These are phyloP conservation scores for Arthromyces matolae DNA, from an alignment of 768 basidiomycete species.

Conservation along the genomic window DNA sequence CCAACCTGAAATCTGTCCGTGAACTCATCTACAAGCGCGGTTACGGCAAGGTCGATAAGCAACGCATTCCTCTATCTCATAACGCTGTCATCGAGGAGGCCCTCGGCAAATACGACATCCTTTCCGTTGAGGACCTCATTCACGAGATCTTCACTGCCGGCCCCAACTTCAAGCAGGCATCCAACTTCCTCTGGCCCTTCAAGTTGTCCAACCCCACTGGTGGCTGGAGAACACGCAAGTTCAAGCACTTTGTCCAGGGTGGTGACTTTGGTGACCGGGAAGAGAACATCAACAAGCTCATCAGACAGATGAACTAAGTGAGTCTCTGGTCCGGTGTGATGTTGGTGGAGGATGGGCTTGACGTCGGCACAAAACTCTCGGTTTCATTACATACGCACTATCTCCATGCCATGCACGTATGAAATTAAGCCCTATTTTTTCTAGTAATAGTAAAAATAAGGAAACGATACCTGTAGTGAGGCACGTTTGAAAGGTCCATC, in stretches of 20 bases:
- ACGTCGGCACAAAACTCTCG: constrained; percentile 14
- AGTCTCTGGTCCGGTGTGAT: constrained; percentile 10
- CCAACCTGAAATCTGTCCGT: constrained; percentile 94
- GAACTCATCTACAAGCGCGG: constrained; percentile 99
- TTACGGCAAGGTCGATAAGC: constrained; percentile 97
- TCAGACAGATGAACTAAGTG: constrained; percentile 86
- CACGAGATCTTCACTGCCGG: constrained; percentile 95
- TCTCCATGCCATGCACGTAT: constrained; percentile 12
- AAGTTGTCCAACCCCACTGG: constrained; percentile 99
- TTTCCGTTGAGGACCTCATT: constrained; percentile 95
- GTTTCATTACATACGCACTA: constrained; percentile 12
- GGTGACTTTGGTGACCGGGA: constrained; percentile 99
- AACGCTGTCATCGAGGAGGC: constrained; percentile 89
- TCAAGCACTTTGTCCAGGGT: constrained; percentile 94
- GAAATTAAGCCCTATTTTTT: constrained; percentile 17
- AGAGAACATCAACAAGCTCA: constrained; percentile 94
- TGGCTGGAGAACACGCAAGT: constrained; percentile 97
- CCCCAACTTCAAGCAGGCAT: constrained; percentile 98
- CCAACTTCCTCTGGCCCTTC: constrained; percentile 99
- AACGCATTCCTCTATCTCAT: constrained; percentile 92
- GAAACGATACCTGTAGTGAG: no score
- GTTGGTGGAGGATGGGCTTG: constrained; percentile 11
- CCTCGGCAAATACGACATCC: constrained; percentile 92
- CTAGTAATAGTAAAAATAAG: background rate
- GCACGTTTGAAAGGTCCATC: no score